Conservation (phyloP, 2,329 filamentous ascomycete species). For the Hypoxylon sp. region DNA sequence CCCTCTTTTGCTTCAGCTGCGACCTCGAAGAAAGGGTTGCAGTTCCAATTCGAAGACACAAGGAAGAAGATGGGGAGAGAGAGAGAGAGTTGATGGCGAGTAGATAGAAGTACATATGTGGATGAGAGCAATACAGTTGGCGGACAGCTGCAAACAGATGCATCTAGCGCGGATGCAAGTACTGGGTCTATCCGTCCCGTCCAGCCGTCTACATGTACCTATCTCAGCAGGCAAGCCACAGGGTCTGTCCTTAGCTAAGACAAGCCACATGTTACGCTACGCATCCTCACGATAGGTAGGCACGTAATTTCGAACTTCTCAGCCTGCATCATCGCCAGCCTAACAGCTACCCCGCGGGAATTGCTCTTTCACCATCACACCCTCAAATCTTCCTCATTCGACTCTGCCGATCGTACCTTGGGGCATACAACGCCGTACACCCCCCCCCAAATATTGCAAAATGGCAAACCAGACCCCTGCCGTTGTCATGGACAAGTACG, state of each 20-base stretch:
- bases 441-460: conserved; percentile 48
- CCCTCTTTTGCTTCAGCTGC: too few species aligned
- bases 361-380: conserved; percentile 15
- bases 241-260: conserved; percentile 23
- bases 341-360: conserved; percentile 27
- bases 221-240: neutral
- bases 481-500: conserved; percentile 99
- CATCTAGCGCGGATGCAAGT: too few species aligned
- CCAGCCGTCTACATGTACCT: too few species aligned
- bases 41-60: too few species aligned
- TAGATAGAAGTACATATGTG: neutral
- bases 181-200: too few species aligned
- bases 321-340: conserved; percentile 30
- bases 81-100: neutral
- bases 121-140: neutral
- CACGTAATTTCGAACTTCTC: conserved; percentile 34
- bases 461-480: conserved; percentile 99
- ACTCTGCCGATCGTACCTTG: neutral
- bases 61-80: neutral
- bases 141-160: neutral
- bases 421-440: conserved; percentile 27
- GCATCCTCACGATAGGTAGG: conserved; percentile 32
- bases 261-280: conserved; percentile 1
- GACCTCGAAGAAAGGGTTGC: too few species aligned
- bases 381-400: neutral